These are phyloP conservation scores for Colletotrichum liaoningense DNA, from an alignment of 2,329 filamentous ascomycete genomes.

Conservation along the genomic window DNA sequence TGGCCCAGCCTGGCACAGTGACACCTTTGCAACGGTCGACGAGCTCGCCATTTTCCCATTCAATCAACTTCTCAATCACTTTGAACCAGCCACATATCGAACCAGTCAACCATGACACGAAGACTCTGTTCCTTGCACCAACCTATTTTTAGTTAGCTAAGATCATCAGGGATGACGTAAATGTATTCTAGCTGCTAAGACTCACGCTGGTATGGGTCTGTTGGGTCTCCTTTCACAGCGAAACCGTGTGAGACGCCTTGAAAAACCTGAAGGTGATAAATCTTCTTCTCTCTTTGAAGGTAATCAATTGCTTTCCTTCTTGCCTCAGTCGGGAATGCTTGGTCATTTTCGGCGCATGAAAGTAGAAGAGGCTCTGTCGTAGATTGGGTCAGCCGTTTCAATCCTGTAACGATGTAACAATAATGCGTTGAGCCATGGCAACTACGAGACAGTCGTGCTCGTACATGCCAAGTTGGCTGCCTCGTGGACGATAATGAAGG, in stretches of 20 bases:
- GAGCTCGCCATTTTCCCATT: neutral
- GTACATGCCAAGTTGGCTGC: neutral
- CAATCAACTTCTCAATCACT: neutral
- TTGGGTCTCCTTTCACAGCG: constrained; percentile 66
- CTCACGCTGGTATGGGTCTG: constrained; percentile 41
- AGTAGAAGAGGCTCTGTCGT: constrained; percentile 54
- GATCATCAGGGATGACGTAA: constrained; percentile 41
- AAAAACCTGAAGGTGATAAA: constrained; percentile 74
- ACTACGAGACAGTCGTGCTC: neutral
- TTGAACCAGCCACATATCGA: constrained; percentile 42
- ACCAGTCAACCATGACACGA: constrained; percentile 42
- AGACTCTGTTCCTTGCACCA: constrained; percentile 47
- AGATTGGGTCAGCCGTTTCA: neutral
- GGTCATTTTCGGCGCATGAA: constrained; percentile 57
- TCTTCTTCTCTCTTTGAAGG: constrained; percentile 50
- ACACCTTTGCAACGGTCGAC: neutral
- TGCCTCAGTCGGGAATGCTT: constrained; percentile 52
- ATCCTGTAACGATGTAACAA: neutral
- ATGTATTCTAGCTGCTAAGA: neutral
- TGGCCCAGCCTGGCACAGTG: neutral
- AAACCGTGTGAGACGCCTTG: constrained; percentile 73
- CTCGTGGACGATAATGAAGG: no score
- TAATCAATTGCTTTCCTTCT: constrained; percentile 56
- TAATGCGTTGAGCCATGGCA: neutral
- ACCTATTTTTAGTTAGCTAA: constrained; percentile 36